Evolutionary conservation across 805 yeast genomes (phyloP).

Genomic region (Candida ficus): DNA sequence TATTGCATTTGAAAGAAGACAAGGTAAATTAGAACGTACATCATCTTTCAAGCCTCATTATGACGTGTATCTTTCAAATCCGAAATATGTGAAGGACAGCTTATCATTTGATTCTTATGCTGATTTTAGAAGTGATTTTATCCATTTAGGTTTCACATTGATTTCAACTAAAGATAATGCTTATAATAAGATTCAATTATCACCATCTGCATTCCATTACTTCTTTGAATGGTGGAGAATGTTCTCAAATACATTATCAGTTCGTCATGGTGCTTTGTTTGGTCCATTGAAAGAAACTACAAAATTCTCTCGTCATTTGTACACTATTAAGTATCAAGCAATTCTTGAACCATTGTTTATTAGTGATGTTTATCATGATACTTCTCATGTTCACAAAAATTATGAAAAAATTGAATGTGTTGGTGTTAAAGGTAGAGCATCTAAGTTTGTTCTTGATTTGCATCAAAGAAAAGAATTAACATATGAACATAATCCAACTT

Average conservation of each 20-base stretch:
- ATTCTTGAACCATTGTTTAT: conserved; percentile 67
- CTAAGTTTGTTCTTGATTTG: conserved; percentile 53
- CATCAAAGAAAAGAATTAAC: conserved; percentile 56
- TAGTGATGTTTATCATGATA: conserved; percentile 63
- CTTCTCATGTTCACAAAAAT: conserved; percentile 33
- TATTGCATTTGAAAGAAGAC: conserved; percentile 47
- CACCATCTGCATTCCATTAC: conserved; percentile 62
- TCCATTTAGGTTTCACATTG: conserved; percentile 65
- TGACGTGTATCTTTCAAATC: conserved; percentile 52
- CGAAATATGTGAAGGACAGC: conserved; percentile 41
- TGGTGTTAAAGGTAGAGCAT: conserved; percentile 65
- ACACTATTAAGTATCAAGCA: conserved; percentile 76
- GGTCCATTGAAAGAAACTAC: conserved; percentile 47
- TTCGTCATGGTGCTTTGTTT: conserved; percentile 70
- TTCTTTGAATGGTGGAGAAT: conserved; percentile 85
- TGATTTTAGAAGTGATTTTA: conserved; percentile 76
- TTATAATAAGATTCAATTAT: conserved; percentile 71
- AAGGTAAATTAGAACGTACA: conserved; percentile 32
- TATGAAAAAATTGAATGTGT: conserved; percentile 40
- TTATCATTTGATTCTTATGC: conserved; percentile 69
- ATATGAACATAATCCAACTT: conserved; percentile 39
- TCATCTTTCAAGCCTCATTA: conserved; percentile 53
- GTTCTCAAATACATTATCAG: conserved; percentile 78
- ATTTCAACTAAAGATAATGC: conserved; percentile 35
- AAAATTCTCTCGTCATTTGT: conserved; percentile 71